Conservation (phyloP, 345 rosid species). For the Ceriops tagal region DNA sequence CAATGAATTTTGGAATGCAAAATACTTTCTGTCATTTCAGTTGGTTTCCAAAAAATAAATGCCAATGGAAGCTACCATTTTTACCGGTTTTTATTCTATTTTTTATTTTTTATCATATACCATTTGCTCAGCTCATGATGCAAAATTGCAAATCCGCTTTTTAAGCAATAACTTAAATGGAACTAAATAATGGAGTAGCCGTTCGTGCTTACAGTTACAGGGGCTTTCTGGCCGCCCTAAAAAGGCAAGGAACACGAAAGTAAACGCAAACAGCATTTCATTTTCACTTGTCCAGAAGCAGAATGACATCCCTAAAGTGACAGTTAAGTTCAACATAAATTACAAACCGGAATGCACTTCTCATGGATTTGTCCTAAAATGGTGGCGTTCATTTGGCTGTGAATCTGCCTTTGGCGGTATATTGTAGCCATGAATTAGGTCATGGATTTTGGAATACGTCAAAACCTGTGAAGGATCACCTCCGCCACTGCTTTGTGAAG, state of each 20-base stretch:
- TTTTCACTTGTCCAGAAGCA: slow-evolving; percentile 14
- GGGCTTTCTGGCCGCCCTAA: too few species aligned
- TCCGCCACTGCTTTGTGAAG: slow-evolving; percentile 51
- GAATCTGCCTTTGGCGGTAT: slow-evolving; percentile 47
- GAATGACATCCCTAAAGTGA: slow-evolving; percentile 10
- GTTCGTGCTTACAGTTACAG: background rate
- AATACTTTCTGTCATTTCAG: background rate
- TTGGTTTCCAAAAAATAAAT: background rate
- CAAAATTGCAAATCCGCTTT: background rate
- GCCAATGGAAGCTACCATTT: background rate
- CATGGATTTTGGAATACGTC: slow-evolving; percentile 62
- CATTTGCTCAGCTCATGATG: background rate
- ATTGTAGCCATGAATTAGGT: slow-evolving; percentile 54
- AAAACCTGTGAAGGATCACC: slow-evolving; percentile 65
- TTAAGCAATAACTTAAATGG: background rate
- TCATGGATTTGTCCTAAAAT: slow-evolving; percentile 53
- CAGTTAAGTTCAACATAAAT: slow-evolving; percentile 7
- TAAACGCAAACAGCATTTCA: slow-evolving; percentile 23
- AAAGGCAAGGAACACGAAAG: background rate
- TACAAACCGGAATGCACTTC: slow-evolving; percentile 2
- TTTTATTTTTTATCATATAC: background rate
- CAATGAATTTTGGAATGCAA: background rate
- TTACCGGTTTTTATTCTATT: background rate
- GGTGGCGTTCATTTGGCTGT: slow-evolving; percentile 49
- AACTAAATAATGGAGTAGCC: background rate